Evolutionary conservation across 2,329 filamentous ascomycete genomes (phyloP), one percentile per base, ranked within the genome.

Genomic region (Colletotrichum orbiculare): DNA sequence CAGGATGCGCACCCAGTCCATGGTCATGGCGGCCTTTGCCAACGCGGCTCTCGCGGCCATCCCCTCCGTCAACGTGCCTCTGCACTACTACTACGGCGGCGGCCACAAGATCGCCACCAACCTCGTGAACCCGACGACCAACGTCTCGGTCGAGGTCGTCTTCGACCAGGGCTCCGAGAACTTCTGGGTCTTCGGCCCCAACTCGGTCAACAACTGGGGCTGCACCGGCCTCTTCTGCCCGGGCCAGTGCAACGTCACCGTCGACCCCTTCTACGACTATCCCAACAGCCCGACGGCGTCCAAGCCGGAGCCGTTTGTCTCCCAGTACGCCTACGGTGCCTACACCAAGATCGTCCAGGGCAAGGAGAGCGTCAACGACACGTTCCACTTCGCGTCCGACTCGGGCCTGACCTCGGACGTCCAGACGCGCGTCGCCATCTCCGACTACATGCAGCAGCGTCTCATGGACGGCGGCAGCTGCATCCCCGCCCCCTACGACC

Each of bases 31-130:
- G 41, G 60, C 60, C 17, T 15, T 63, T 17, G 60, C 60, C 54
- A 48, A 53, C 54, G 37, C 41, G 41, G 54, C 54, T 5, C 54
- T 58, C 54, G 54, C 54, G 15, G 47, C 60, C 46, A 58, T 63
- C 5, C 60, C 54, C n/a, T 37, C 41, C 34, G 54, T 59, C 37
- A 53, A 35, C 60, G 17, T 63, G 17, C 60, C 60, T 13, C 54
- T 63, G 54, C 60, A 63, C 54, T 63, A 63, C 60, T 59, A 63
- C 54, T 63, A 63, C 41, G 60, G 60, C 54, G 47, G 60, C 54
- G 60, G 60, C n/a, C 47, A 63, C 60, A 63, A 59, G 54, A 59
- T 63, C 47, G 54, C 60, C 8, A 63, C 60, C 47, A 59, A 59
- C 15, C 54, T 63, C 13, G 41, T 63, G 9, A 59, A 59, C 60